A percentile compares a stretch with the other conserved stretches of the same genome.
phyloP scores from a whole-genome alignment of 169 alveolate genomes.

The Miamiensis avidus region DNA sequence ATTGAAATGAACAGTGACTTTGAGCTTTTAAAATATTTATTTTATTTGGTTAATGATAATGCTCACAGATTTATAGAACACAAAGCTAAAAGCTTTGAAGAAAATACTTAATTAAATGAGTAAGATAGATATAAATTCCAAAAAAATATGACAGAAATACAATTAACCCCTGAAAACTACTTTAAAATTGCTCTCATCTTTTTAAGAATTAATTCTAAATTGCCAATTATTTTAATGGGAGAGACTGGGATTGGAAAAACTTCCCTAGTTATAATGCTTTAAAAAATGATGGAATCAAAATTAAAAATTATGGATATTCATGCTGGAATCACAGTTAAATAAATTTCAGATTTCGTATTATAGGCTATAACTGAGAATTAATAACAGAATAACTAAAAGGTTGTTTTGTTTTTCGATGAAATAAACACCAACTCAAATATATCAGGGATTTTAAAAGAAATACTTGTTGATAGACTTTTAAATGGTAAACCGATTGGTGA shows the following conservation, averaged over 20 bases:
- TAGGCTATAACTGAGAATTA: neutral
- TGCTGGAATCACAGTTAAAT: neutral
- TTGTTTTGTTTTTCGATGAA: slow-evolving; percentile 57
- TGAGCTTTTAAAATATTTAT: too few species aligned
- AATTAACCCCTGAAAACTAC: neutral
- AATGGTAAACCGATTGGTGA: slow-evolving; percentile 28
- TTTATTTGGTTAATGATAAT: neutral
- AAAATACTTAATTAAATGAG: neutral
- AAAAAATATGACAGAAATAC: neutral
- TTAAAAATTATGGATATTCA: neutral
- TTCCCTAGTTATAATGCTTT: neutral
- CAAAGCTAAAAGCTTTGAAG: neutral
- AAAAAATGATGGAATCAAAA: neutral
- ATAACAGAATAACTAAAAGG: neutral
- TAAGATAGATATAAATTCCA: too few species aligned
- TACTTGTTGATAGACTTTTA: slow-evolving; percentile 40
- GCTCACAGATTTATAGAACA: neutral
- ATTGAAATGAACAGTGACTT: too few species aligned
- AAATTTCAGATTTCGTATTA: neutral
- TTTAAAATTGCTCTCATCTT: neutral
- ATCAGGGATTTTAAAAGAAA: slow-evolving; percentile 52
- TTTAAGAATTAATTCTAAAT: neutral
- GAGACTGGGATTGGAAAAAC: neutral
- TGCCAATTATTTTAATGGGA: neutral
- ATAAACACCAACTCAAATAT: slow-evolving; percentile 47